Evolutionary conservation across 2,329 filamentous ascomycete genomes (phyloP).

Genomic region (Penicillium palitans): DNA sequence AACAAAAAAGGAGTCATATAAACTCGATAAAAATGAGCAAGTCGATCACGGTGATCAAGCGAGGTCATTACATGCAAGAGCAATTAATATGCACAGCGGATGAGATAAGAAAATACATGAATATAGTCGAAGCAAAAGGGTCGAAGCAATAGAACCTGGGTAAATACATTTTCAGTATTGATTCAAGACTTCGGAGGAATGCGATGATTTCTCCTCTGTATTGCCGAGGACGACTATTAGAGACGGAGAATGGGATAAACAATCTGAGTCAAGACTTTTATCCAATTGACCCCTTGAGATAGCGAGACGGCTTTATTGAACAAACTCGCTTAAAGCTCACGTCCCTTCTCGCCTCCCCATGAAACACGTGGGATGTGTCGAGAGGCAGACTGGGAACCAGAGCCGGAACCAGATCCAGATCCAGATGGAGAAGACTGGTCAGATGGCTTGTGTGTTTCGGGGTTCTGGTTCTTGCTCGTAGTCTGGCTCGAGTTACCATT

Average conservation of each 20-base stretch:
- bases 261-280: background rate
- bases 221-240: background rate
- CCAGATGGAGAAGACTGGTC: conserved; percentile 24
- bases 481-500: conserved; percentile 21
- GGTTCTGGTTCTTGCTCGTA: conserved; percentile 31
- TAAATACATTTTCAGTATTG: background rate
- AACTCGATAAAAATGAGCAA: conserved; percentile 4
- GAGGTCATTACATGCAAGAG: conserved; percentile 6
- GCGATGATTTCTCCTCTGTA: background rate
- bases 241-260: background rate
- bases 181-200: background rate
- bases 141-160: background rate
- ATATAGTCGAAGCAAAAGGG: background rate
- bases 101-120: conserved; percentile 11
- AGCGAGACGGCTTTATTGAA: background rate
- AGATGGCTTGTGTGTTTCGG: conserved; percentile 33
- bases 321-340: conserved; percentile 16
- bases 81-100: conserved; percentile 5
- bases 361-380: conserved; percentile 38
- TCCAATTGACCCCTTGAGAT: background rate
- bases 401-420: conserved; percentile 18
- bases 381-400: conserved; percentile 20
- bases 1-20: conserved; percentile 3
- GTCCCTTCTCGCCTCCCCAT: conserved; percentile 45
- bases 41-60: background rate